Percentiles rank a stretch among this genome's conserved stretches.
Evolutionary conservation across 768 basidiomycete species (phyloP).

Genomic region (Leccinellum rugosiceps): DNA sequence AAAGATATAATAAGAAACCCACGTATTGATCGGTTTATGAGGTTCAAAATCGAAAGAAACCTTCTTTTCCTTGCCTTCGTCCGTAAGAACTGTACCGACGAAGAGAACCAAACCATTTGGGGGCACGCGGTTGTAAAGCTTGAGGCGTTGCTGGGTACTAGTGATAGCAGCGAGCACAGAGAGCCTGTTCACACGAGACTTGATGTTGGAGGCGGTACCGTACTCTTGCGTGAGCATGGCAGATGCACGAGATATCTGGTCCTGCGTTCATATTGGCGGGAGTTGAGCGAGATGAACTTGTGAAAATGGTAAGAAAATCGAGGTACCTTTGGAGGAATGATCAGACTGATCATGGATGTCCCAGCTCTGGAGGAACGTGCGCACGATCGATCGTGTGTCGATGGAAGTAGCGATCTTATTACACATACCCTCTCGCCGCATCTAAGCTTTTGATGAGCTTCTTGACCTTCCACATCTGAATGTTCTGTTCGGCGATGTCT

Average conservation of each 20-base stretch:
- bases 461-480: conserved; percentile 98
- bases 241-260: conserved; percentile 92
- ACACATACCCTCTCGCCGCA: conserved; percentile 53
- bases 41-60: conserved; percentile 98
- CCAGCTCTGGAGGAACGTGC: conserved; percentile 59
- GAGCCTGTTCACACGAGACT: conserved; percentile 95
- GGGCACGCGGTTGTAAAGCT: conserved; percentile 94
- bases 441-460: conserved; percentile 99
- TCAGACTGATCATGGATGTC: conserved; percentile 98
- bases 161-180: conserved; percentile 98
- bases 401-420: not conserved
- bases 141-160: conserved; percentile 94
- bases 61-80: conserved; percentile 99
- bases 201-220: conserved; percentile 99
- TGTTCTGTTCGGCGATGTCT: conserved; percentile 89
- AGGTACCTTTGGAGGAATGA: conserved; percentile 88
- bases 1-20: conserved; percentile 29
- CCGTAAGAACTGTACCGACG: conserved; percentile 96
- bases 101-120: conserved; percentile 97
- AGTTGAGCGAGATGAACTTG: not conserved
- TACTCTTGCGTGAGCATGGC: conserved; percentile 98
- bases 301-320: conserved; percentile 10
- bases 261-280: conserved; percentile 38
- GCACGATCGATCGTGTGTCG: conserved; percentile 22
- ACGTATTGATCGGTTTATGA: conserved; percentile 99